These are phyloP conservation scores for Firmiana major DNA, from an alignment of 345 rosid genomes.

Conservation along the genomic window DNA sequence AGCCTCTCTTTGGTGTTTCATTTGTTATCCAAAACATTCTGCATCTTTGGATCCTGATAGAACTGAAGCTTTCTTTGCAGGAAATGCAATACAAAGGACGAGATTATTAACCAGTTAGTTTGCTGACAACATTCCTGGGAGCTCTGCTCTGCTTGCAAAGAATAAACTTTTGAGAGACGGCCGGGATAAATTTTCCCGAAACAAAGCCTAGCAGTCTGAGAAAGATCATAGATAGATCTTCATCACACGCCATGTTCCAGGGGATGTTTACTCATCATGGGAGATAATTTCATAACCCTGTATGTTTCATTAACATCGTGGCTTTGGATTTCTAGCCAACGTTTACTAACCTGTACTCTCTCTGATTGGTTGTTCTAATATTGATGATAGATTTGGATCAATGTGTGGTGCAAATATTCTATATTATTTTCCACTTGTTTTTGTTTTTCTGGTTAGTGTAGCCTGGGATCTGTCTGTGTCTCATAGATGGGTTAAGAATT, in stretches of 20 bases:
- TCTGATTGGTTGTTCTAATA: not conserved
- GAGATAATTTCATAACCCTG: not conserved
- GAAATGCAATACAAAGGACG: slow-evolving; percentile 69
- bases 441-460: not conserved
- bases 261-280: not conserved
- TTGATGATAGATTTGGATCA: not conserved
- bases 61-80: slow-evolving; percentile 26
- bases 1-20: not conserved
- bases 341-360: not conserved
- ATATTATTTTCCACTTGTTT: not conserved
- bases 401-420: not conserved
- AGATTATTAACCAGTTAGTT: slow-evolving; percentile 33
- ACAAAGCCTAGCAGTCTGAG: not conserved
- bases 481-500: not conserved
- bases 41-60: not conserved
- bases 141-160: slow-evolving; percentile 13
- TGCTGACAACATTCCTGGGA: slow-evolving; percentile 17
- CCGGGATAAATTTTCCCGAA: not conserved
- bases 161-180: slow-evolving; percentile 17
- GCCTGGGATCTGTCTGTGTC: not conserved
- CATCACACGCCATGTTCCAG: not conserved
- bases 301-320: slow-evolving; percentile 2
- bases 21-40: not conserved
- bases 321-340: not conserved
- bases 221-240: not conserved